Evolutionary conservation across 2,329 filamentous ascomycete genomes (phyloP).

Genomic region (Aspergillus brasiliensis): DNA sequence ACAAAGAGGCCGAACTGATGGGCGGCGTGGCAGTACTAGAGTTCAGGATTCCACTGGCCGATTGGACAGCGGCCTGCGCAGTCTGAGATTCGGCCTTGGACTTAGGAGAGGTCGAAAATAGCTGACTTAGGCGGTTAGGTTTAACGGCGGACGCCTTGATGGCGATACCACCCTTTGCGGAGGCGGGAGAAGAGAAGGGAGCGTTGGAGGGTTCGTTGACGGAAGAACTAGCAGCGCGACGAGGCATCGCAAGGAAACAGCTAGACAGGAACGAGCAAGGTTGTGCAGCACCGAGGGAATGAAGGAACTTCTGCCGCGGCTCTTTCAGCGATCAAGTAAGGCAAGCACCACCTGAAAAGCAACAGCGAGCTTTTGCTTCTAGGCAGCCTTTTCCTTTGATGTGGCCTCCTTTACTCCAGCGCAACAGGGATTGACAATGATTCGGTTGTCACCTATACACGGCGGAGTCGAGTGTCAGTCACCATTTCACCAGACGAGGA

Average conservation of each 20-base stretch:
- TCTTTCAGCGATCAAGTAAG: constrained; percentile 5
- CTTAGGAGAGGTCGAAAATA: constrained; percentile 82
- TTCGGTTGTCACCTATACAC: constrained; percentile 9
- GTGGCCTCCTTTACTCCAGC: background rate
- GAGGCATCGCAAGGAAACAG: constrained; percentile 59
- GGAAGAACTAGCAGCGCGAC: constrained; percentile 62
- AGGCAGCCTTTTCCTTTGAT: background rate
- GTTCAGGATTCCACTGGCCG: constrained; percentile 59
- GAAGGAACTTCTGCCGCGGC: constrained; percentile 14
- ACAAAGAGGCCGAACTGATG: constrained; percentile 71
- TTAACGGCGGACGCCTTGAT: constrained; percentile 58
- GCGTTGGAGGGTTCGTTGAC: constrained; percentile 54
- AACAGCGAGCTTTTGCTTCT: background rate
- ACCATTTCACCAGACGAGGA: background rate
- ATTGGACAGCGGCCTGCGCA: constrained; percentile 64
- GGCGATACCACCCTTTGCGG: constrained; percentile 57
- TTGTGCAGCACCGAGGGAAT: constrained; percentile 17
- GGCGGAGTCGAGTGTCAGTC: constrained; percentile 3
- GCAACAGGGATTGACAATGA: constrained; percentile 4
- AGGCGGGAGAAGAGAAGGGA: constrained; percentile 52
- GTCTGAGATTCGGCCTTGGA: constrained; percentile 61
- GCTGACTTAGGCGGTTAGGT: constrained; percentile 74
- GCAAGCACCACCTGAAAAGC: constrained; percentile 17
- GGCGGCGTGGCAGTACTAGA: constrained; percentile 56
- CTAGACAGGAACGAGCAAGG: constrained; percentile 12